Evolutionary conservation across 768 basidiomycete genomes (phyloP), one percentile per base, ranked within the genome.

Genomic region (Mycena venus): DNA sequence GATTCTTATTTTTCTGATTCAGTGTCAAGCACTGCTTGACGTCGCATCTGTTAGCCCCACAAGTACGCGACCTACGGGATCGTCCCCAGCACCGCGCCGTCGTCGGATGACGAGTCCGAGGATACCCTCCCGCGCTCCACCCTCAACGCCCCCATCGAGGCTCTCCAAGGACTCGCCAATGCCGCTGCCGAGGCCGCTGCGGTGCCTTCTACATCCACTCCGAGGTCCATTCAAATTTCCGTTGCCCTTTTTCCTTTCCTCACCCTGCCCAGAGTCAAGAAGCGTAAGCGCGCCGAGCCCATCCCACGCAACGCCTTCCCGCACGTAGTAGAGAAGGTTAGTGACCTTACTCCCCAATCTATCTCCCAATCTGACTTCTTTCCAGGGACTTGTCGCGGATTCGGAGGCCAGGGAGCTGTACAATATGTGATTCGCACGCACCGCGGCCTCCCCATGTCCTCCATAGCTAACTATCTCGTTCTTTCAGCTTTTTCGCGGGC

Each of bases 171-270:
- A 3, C 87, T 98, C 63, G 97, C 97, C 32, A 97, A 98, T 81
- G 97, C 97, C 1, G 97, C 97, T 8, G 97, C 96, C 31, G 97
- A 98, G 83, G 95, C 97, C 9, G 95, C 96, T 0, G 93, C 95
- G 14, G 94, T 90, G 4, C 91, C 95, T 10, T 94, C 94, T 47
- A 80, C 89, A 14, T 87, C 90, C 53, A 81, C 91, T 19, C 89
- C 92, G 25, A 90, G 91, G 94, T 92, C n/a, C n/a, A n/a, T n/a
- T n/a, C n/a, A 81, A 61, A 79, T 79, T 55, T 63, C 61, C 67
- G 62, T 47, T 69, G 61, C 27, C 47, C n/a, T 58, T 31, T 51
- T 73, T 55, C 31, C 27, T 64, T 7, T 27, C 23, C 66, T 72
- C 66, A 51, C 56, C 36, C 42, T 62, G 51, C 55, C 62, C 69